A percentile compares a stretch with the other conserved stretches of the same genome.
Evolutionary conservation across 2,329 filamentous ascomycete species (phyloP).

Genomic region (Neonectria sp.): DNA sequence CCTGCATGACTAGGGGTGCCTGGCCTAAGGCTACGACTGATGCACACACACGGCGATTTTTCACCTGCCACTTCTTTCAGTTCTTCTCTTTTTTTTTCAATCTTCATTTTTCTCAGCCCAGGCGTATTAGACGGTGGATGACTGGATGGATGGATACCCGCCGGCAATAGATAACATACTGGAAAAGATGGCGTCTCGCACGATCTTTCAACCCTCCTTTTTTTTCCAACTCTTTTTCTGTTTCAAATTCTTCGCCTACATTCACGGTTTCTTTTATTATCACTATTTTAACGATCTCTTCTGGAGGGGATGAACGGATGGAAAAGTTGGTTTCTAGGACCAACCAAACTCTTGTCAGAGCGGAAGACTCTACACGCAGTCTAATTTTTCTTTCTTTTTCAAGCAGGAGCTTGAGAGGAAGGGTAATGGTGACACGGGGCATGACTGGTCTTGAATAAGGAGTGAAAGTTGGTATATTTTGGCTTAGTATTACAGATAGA

Average conservation of each 20-base stretch:
- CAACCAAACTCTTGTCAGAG: not conserved
- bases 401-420: not conserved
- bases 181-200: not conserved
- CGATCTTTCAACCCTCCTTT: not conserved
- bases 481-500: not conserved
- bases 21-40: slow-evolving; percentile 5
- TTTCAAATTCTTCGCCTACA: slow-evolving; percentile 7
- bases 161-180: not conserved
- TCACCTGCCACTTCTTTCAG: not conserved
- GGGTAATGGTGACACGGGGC: not conserved
- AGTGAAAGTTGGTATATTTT: not conserved
- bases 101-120: not conserved
- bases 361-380: not conserved
- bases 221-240: not conserved
- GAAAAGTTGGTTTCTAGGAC: not conserved
- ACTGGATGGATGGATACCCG: slow-evolving; percentile 8
- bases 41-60: not conserved
- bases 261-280: not conserved
- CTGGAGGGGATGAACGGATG: not conserved
- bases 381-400: not conserved
- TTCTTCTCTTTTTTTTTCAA: slow-evolving; percentile 3
- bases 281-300: not conserved
- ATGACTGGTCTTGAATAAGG: not conserved
- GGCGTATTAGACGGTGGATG: slow-evolving; percentile 13
- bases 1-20: slow-evolving; percentile 59